Evolutionary conservation across 768 basidiomycete genomes (phyloP).

Genomic region (Mycena latifolia): DNA sequence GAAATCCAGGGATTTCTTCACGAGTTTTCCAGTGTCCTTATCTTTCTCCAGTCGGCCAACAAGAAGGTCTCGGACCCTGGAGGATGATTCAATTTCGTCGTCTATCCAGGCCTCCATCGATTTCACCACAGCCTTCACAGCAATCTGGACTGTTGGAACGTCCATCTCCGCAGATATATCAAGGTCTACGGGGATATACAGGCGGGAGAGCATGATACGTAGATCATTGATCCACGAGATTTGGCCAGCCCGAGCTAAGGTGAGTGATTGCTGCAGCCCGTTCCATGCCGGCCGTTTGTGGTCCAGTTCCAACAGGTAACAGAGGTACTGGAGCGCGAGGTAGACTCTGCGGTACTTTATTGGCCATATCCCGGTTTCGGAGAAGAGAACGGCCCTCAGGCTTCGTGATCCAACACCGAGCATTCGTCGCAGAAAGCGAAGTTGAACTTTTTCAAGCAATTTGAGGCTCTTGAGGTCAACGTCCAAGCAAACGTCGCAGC

Average conservation of each 20-base stretch:
- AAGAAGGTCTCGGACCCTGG: too few species aligned
- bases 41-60: too few species aligned
- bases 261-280: too few species aligned
- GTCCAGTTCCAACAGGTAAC: constrained; percentile 6
- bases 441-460: neutral
- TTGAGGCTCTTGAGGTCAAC: constrained; percentile 2
- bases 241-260: neutral
- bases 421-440: too few species aligned
- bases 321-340: constrained; percentile 8
- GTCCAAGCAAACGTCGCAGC: too few species aligned
- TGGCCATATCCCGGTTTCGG: too few species aligned
- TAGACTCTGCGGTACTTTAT: constrained; percentile 7
- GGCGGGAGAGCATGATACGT: neutral
- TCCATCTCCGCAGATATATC: neutral
- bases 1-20: too few species aligned
- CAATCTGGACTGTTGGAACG: neutral
- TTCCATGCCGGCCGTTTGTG: too few species aligned
- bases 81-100: too few species aligned
- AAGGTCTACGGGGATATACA: constrained; percentile 3
- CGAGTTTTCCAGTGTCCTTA: too few species aligned
- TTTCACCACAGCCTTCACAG: constrained; percentile 1
- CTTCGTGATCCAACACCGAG: too few species aligned
- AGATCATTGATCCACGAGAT: constrained; percentile 11
- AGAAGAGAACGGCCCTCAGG: too few species aligned
- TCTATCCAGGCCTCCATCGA: constrained; percentile 19